Evolutionary conservation across 2,329 filamentous ascomycete species (phyloP), one percentile per base, ranked within the genome.

Genomic region (Trichoderma sp.): DNA sequence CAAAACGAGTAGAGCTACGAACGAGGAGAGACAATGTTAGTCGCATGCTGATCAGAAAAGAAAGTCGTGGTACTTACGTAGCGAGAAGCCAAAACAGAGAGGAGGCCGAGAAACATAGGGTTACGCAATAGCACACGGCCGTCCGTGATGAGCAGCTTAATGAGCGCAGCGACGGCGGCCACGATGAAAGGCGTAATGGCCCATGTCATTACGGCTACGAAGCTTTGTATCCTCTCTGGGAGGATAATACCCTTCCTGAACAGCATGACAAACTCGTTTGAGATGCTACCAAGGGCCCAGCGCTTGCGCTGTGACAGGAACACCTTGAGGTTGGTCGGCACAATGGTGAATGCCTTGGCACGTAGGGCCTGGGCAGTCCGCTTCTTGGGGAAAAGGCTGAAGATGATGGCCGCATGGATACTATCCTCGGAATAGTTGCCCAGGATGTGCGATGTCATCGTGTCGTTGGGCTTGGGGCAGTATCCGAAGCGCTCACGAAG

Each of bases 251-350:
- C 81, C 1, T 80, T 80, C 0, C 83, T 79, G 68, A 83, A 81
- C n/a, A 85, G 80, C 78, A 86, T 82, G 75, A 85, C 81, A 30
- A 86, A 81, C 74, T 87, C 84, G 73, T 86, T 86, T 5, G 82
- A 82, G 32, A 84, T 85, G 43, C 83, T 84, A 0, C 84, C 84
- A 11, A 86, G 75, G 1, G 84, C 83, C 84, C 85, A 86, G 0
- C 84, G 81, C 76, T 85, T 84, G 6, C 84, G 81, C 76, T 86
- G 84, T 5, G 83, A 85, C 30, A 86, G 75, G 63, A 85, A 86
- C 0, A 86, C 84, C 30, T 80, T 81, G 80, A 83, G 82, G 47
- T 76, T 79, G 68, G 83, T 82, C 0, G 84, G 84, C 0, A 85
- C 84, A 30, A 84, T 82, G 1, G 84, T 86, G 73, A 80, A 85